Percentiles rank a stretch among this genome's conserved stretches.
These are phyloP conservation scores for Colletotrichum theobromicola DNA, from an alignment of 2,329 filamentous ascomycete species.

Conservation along the genomic window DNA sequence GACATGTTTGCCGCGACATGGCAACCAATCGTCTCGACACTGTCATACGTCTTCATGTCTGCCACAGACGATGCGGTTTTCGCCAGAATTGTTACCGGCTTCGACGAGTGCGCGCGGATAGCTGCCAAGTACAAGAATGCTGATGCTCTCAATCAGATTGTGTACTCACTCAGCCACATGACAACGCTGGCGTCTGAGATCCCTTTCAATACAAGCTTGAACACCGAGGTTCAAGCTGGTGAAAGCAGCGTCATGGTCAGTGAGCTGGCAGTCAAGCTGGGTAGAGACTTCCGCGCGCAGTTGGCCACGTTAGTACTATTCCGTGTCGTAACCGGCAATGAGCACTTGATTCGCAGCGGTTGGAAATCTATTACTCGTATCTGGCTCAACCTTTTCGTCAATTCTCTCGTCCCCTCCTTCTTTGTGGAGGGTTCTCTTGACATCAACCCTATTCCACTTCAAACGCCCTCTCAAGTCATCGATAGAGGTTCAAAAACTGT, in stretches of 20 bases:
- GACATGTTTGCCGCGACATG: slow-evolving; percentile 98
- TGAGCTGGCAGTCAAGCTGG: slow-evolving; percentile 94
- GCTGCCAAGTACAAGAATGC: slow-evolving; percentile 82
- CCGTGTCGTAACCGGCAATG: slow-evolving; percentile 85
- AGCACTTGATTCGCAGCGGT: slow-evolving; percentile 74
- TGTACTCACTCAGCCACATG: slow-evolving; percentile 89
- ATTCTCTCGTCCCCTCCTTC: slow-evolving; percentile 87
- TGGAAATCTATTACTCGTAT: slow-evolving; percentile 90
- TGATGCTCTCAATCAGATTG: slow-evolving; percentile 90
- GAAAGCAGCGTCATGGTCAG: slow-evolving; percentile 98
- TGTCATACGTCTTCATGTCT: slow-evolving; percentile 99
- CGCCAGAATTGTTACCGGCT: slow-evolving; percentile 89
- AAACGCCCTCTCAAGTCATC: slow-evolving; percentile 90
- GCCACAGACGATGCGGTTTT: slow-evolving; percentile 97
- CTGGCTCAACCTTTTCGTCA: slow-evolving; percentile 94
- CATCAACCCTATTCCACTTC: slow-evolving; percentile 83
- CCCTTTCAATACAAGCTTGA: slow-evolving; percentile 83
- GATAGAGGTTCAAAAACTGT: slow-evolving; percentile 80
- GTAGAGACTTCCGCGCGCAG: slow-evolving; percentile 91
- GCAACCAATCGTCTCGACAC: slow-evolving; percentile 91
- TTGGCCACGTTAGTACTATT: slow-evolving; percentile 95
- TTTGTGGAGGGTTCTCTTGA: slow-evolving; percentile 71
- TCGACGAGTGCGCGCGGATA: slow-evolving; percentile 94
- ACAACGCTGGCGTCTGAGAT: slow-evolving; percentile 81
- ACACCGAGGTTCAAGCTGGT: slow-evolving; percentile 93